Conservation (phyloP, 1,284 basidiomycete species). For the Fereydounia khargensis region DNA sequence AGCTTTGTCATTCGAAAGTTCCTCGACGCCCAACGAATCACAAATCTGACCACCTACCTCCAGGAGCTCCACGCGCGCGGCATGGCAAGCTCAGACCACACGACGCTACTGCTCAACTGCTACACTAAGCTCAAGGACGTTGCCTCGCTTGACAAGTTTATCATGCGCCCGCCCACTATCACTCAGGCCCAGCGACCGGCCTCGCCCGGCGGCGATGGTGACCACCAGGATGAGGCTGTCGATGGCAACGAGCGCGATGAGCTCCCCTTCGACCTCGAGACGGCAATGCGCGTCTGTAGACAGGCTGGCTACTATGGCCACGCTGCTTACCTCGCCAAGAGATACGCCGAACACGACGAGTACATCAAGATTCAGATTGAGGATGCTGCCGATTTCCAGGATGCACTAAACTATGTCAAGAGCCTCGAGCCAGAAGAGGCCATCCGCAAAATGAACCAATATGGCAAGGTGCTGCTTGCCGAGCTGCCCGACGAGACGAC, state of each 20-base stretch:
- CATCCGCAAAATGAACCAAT: conserved; percentile 49
- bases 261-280: conserved; percentile 92
- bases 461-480: conserved; percentile 66
- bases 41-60: conserved; percentile 89
- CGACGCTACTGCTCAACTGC: conserved; percentile 72
- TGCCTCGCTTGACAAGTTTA: conserved; percentile 81
- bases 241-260: conserved; percentile 61
- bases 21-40: conserved; percentile 91
- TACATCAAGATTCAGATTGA: conserved; percentile 92
- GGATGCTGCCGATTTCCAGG: conserved; percentile 77
- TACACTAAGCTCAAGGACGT: conserved; percentile 96
- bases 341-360: conserved; percentile 86
- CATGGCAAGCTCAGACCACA: conserved; percentile 92
- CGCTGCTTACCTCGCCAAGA: conserved; percentile 87
- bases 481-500: conserved; percentile 84
- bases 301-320: conserved; percentile 95
- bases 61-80: conserved; percentile 88
- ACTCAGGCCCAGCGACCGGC: background rate
- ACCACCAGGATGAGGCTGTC: conserved; percentile 60
- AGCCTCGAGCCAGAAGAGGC: conserved; percentile 70
- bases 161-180: conserved; percentile 62
- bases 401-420: conserved; percentile 78
- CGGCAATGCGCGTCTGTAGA: conserved; percentile 90
- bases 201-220: conserved; percentile 43
- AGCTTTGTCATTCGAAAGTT: conserved; percentile 97